These are phyloP conservation scores for Phylloporus rhodoxanthus DNA, from an alignment of 768 basidiomycete species.

Conservation along the genomic window DNA sequence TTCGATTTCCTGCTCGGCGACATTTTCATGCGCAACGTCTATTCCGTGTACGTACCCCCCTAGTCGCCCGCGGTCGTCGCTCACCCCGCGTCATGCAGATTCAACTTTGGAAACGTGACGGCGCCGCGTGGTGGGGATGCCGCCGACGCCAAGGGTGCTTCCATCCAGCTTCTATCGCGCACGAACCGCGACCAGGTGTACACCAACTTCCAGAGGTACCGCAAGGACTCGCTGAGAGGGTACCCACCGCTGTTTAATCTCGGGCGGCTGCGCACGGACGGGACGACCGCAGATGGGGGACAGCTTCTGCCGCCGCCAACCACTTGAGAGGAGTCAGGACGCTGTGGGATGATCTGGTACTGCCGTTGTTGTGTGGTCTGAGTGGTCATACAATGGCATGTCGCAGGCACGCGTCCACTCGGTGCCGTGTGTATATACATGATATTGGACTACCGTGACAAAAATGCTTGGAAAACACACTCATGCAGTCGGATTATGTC, in stretches of 20 bases:
- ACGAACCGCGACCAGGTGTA: constrained; percentile 33
- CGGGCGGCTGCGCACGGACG: constrained; percentile 14
- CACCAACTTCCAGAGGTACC: constrained; percentile 17
- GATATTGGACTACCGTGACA: not conserved
- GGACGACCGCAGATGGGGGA: constrained; percentile 18
- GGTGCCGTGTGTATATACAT: not conserved
- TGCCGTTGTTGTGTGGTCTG: too few relatives aligned
- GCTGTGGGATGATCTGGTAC: not conserved
- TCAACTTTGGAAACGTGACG: constrained; percentile 38
- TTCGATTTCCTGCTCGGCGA: constrained; percentile 40
- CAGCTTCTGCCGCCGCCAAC: constrained; percentile 11
- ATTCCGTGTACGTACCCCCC: constrained; percentile 32
- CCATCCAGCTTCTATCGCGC: constrained; percentile 38
- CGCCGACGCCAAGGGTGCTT: constrained; percentile 25
- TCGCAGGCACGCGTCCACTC: not conserved
- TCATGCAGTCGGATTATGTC: constrained; percentile 1
- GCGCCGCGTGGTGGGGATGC: constrained; percentile 1
- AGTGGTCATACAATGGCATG: not conserved
- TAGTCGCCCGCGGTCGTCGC: not conserved
- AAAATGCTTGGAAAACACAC: too few relatives aligned
- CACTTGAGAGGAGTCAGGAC: not conserved
- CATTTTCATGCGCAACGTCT: constrained; percentile 43
- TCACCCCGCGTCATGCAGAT: constrained; percentile 20
- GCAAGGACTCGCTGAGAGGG: constrained; percentile 12
- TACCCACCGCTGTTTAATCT: constrained; percentile 24